Conservation (phyloP, 1,284 basidiomycete genomes). For the Cutaneotrichosporon cyanovorans region DNA sequence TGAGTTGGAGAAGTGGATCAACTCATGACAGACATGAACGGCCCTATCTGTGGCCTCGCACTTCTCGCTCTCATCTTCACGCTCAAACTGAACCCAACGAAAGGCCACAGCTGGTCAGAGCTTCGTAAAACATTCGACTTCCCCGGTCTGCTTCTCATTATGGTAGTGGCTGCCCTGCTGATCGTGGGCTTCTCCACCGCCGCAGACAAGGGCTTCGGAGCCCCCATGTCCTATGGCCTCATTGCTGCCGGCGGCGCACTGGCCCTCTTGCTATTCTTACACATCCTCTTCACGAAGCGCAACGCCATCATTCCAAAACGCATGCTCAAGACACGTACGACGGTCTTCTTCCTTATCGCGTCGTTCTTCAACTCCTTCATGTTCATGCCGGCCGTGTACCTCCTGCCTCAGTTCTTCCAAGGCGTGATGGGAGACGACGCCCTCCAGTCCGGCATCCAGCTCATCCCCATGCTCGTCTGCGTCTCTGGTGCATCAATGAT, state of each 20-base stretch:
- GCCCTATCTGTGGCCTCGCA: conserved; percentile 51
- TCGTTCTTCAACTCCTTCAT: conserved; percentile 26
- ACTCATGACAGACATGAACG: conserved; percentile 27
- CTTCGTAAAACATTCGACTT: conserved; percentile 41
- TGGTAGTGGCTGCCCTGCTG: conserved; percentile 63
- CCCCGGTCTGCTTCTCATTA: conserved; percentile 51
- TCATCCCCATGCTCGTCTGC: conserved; percentile 24
- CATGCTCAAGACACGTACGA: conserved; percentile 35
- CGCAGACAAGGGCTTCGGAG: conserved; percentile 25
- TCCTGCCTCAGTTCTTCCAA: conserved; percentile 40
- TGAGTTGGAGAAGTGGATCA: neutral
- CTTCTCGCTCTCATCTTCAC: conserved; percentile 65
- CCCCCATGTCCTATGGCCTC: conserved; percentile 59
- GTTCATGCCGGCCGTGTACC: conserved; percentile 28
- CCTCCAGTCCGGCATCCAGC: conserved; percentile 20
- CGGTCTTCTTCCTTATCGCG: conserved; percentile 33
- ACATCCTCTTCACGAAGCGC: conserved; percentile 63
- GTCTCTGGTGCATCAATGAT: conserved; percentile 19
- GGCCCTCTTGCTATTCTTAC: conserved; percentile 67
- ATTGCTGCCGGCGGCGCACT: conserved; percentile 66
- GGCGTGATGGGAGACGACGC: conserved; percentile 25
- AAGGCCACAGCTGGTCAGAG: conserved; percentile 9
- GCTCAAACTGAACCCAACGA: conserved; percentile 62
- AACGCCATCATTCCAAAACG: conserved; percentile 60
- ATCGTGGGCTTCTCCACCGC: conserved; percentile 59